Base-by-base conservation (phyloP, 2,329 filamentous ascomycete species). In the Grosmannia serpens region DNA sequence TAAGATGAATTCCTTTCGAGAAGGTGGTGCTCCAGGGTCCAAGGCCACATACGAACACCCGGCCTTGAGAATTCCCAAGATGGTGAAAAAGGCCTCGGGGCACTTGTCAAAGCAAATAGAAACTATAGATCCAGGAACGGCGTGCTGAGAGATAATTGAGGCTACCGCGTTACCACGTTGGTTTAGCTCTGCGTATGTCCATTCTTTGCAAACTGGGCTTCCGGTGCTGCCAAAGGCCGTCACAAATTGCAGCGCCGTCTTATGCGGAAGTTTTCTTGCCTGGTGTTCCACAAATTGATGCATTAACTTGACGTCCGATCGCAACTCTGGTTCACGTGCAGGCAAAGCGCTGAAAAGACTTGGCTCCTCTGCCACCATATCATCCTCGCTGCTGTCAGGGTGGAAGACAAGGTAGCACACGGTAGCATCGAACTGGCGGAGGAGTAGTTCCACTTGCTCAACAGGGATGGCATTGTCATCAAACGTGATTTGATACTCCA, bases 31-130 rank as follows among this genome's bases (percentile, higher is more conserved):
- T 1, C 78, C 79, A 0, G 88, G 85, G 66, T 95, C 90, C 11
- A 95, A 77, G 0, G 90, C 89, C 20, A 95, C 77, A 69, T 91
- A 95, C 1, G 86, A 82, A 67, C 87, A 91, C 0, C 90, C 90
- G 7, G 87, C 83, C 68, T 95, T 95, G 35, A 95, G 73, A 57
- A 94, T 85, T 1, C 89, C 90, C 1, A 95, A 74, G 46, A 95
- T 91, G 0, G 86, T 81, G 65, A 94, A 89, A 44, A 89, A 91
- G 0, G 89, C 90, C 67, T 92, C 87, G 0, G 90, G 85, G 61
- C 86, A 91, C 67, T 95, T 95, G 58, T 90, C 84, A 65, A 95
- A 95, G 67, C 87, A 90, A 10, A 92, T 78, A 0, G 84, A 89
- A 26, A 95, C 76, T 5, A 91, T 82, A 29, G 74, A 74, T 0